Base-by-base conservation (phyloP, 2,329 filamentous ascomycete genomes). In the Onygena corvina region DNA sequence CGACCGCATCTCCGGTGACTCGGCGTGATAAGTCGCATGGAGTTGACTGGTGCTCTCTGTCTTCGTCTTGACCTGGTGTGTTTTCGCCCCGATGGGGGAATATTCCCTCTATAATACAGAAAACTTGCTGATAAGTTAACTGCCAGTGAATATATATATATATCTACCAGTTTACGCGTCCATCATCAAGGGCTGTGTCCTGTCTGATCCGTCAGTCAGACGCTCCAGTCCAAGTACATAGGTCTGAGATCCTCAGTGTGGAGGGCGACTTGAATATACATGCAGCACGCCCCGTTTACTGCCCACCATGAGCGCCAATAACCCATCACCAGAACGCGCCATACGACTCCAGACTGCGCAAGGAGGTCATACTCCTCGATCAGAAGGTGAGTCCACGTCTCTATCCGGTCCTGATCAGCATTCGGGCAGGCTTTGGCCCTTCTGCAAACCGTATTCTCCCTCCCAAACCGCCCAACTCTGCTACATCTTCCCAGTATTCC, bases 321-420 rank as follows among this genome's bases (percentile, higher is more conserved):
- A 23, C 18, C 4, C 36, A 23, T 40, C 36, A 40, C 36, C 36
- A 23, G 36, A 23, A 21, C 38, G 21, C 16, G 21, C 11, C 38
- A 29, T 27, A 27, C 38, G 23, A 11, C 38, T 23, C 27, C 38
- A 42, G 14, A 3, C 21, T 7, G 11, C 38, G 21, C 38, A 25
- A 14, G 38, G 16, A 27, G 21, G 38, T 42, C 38, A 42, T 42
- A 11, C 38, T 27, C 38, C 21, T 14, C 38, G 44, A 31, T 46
- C 44, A 46, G 44, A 46, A 46, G 44, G 44, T 46, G 20, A 42
- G 38, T 42, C 27, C 38, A 42, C 38, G 38, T 42, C 38, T 42
- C 21, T n/a, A 27, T 42, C 20, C 16, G 38, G 38, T 42, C 21
- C 16, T 42, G 38, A 42, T 42, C 38, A 12, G 38, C 38, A 25